Evolutionary conservation across 805 yeast genomes (phyloP), one percentile per base, ranked within the genome.

Genomic region (Phaffomyces thermotolerans): DNA sequence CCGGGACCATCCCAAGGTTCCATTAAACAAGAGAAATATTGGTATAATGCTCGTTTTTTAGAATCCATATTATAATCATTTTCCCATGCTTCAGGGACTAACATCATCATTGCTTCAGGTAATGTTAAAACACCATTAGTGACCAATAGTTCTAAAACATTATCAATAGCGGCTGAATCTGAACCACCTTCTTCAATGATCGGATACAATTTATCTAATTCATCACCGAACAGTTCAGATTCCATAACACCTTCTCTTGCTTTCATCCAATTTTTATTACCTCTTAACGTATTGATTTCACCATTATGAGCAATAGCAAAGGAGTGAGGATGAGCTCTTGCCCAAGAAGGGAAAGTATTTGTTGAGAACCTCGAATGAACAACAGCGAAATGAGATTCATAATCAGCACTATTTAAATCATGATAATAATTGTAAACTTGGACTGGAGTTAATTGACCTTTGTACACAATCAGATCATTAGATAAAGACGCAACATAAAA

Each of bases 1-100:
- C 98, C 98, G 17, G 99, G 99, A 52, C 99, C 99, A 68, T 91
- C 99, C 99, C 99, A 91, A 8, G 98, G 98, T 70, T 91, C 99
- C 96, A 93, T 93, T 52, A 91, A 69, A 68, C 97, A 89, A 12
- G 98, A 96, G 39, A 97, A 98, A 98, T 98, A 91, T 65, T 93
- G 97, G 69, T 91, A 91, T 67, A 95, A 91, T 1, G 98, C 97
- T 57, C 76, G 80, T 69, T 90, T 85, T 64, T 84, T 82, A 44
- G 95, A 87, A 64, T 91, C 96, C 84, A 91, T 89, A 51, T 75
- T 65, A 43, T 66, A 65, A 66, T 90, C 93, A 62, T 85, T 84
- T 66, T 91, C 97, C 93, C 96, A 89, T 6, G 98, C 97, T 67
- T 91, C 99, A 31, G 99, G 99, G 47, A 93, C 91, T 73, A 93